Evolutionary conservation across 495 filamentous ascomycete species (phyloP).

Genomic region (Penicillium goetzii): DNA sequence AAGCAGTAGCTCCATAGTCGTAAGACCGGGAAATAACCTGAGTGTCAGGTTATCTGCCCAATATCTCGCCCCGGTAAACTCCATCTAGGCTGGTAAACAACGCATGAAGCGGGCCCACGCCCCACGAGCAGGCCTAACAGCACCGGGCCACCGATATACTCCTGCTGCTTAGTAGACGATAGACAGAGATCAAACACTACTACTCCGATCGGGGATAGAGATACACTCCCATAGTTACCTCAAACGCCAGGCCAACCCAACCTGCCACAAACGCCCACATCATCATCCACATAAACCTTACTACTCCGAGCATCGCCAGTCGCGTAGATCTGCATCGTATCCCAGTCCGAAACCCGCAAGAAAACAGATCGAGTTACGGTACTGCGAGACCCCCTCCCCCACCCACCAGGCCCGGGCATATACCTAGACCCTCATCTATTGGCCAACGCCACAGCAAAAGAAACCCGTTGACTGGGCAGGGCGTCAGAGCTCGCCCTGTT

Average conservation of each 20-base stretch:
- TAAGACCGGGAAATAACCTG: slow-evolving; percentile 1
- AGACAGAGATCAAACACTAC: neutral
- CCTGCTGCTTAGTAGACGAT: neutral
- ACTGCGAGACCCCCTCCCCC: slow-evolving; percentile 4
- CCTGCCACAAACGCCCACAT: slow-evolving; percentile 18
- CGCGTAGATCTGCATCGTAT: slow-evolving; percentile 14
- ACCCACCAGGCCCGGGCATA: neutral
- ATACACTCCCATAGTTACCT: neutral
- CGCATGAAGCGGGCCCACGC: slow-evolving; percentile 12
- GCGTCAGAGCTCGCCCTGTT: slow-evolving; percentile 21
- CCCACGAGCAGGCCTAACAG: neutral
- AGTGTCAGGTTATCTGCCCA: neutral
- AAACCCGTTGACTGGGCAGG: slow-evolving; percentile 19
- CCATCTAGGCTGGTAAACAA: slow-evolving; percentile 6
- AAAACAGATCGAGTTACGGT: slow-evolving; percentile 27
- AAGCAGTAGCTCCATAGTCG: slow-evolving; percentile 1
- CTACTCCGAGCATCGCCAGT: slow-evolving; percentile 19
- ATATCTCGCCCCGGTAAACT: slow-evolving; percentile 9
- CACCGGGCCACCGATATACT: neutral
- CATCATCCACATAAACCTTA: slow-evolving; percentile 23
- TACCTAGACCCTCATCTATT: slow-evolving; percentile 3
- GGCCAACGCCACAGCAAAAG: neutral
- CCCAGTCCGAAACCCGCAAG: neutral
- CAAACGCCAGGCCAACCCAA: neutral
- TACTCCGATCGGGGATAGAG: neutral